Evolutionary conservation across 352 stramenopile species (phyloP).

Genomic region (Phytophthora uliginosa): DNA sequence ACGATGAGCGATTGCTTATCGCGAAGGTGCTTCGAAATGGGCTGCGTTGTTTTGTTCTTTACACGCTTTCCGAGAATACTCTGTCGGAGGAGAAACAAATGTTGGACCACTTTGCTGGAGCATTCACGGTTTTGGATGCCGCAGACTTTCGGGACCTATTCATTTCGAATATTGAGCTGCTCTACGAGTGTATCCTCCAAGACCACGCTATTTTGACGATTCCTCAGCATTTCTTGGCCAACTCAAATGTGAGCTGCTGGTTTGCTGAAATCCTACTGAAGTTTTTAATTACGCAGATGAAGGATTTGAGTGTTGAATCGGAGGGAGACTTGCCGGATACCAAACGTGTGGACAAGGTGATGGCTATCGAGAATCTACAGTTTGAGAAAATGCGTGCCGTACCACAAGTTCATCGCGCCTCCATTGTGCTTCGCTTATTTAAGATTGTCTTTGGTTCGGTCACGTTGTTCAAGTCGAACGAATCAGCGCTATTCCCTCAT

Average conservation of each 20-base stretch:
- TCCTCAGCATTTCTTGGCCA: slow-evolving; percentile 96
- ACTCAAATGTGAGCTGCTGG: slow-evolving; percentile 94
- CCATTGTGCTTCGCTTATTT: slow-evolving; percentile 94
- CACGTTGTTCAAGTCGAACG: slow-evolving; percentile 97
- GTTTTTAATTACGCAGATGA: slow-evolving; percentile 96
- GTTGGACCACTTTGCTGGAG: slow-evolving; percentile 97
- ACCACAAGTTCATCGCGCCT: slow-evolving; percentile 76
- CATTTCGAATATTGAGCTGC: slow-evolving; percentile 89
- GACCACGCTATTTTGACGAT: slow-evolving; percentile 95
- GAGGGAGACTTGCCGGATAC: slow-evolving; percentile 85
- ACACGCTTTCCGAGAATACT: slow-evolving; percentile 91
- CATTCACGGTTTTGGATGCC: slow-evolving; percentile 97
- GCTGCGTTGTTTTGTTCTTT: slow-evolving; percentile 95
- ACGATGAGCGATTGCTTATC: slow-evolving; percentile 95
- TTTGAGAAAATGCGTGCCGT: slow-evolving; percentile 88
- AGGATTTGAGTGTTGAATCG: slow-evolving; percentile 89
- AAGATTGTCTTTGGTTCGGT: slow-evolving; percentile 98
- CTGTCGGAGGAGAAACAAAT: slow-evolving; percentile 96
- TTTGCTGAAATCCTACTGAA: slow-evolving; percentile 96
- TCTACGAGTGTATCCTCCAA: slow-evolving; percentile 95
- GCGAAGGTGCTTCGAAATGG: slow-evolving; percentile 95
- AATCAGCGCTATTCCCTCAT: slow-evolving; percentile 95
- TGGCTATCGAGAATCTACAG: slow-evolving; percentile 71
- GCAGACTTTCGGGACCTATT: slow-evolving; percentile 95
- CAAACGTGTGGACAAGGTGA: slow-evolving; percentile 79